Conservation (phyloP, 805 yeast species). For the Myxozyma monticola region DNA sequence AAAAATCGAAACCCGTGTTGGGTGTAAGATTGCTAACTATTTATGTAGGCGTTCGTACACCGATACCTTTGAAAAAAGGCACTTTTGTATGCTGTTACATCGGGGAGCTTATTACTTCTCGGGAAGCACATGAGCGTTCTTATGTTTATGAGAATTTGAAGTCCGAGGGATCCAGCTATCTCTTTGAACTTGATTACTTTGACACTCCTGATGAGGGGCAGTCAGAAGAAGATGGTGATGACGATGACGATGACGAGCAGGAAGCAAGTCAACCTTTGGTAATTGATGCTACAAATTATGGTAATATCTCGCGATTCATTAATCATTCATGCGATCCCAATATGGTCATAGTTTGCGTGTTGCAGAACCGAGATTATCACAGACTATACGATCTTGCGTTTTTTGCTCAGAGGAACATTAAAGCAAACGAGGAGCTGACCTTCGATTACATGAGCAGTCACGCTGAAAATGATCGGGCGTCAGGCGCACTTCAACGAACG, state of each 20-base stretch:
- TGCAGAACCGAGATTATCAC: not conserved
- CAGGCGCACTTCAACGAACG: no score
- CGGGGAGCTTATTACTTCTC: slow-evolving; percentile 18
- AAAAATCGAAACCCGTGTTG: no score
- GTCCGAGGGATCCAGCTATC: not conserved
- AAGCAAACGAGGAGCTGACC: slow-evolving; percentile 21
- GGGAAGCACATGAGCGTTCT: slow-evolving; percentile 17
- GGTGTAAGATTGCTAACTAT: no score
- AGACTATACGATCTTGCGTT: slow-evolving; percentile 20
- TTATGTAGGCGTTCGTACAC: slow-evolving; percentile 14
- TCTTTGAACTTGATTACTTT: slow-evolving; percentile 15
- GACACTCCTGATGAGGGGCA: slow-evolving; percentile 5
- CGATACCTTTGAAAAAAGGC: slow-evolving; percentile 10
- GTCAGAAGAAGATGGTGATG: no score
- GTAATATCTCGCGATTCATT: slow-evolving; percentile 19
- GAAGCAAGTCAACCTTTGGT: not conserved
- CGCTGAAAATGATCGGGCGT: no score
- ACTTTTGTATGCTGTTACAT: slow-evolving; percentile 15
- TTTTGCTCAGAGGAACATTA: slow-evolving; percentile 18
- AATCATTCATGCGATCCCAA: slow-evolving; percentile 29
- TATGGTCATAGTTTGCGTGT: slow-evolving; percentile 10
- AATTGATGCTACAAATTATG: slow-evolving; percentile 17
- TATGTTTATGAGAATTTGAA: slow-evolving; percentile 2
- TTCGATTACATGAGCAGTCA: slow-evolving; percentile 13
- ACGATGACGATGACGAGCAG: not conserved